Percentiles rank a stretch among this genome's conserved stretches.
Conservation (phyloP, 352 stramenopile genomes). For the Phytophthora constricta region DNA sequence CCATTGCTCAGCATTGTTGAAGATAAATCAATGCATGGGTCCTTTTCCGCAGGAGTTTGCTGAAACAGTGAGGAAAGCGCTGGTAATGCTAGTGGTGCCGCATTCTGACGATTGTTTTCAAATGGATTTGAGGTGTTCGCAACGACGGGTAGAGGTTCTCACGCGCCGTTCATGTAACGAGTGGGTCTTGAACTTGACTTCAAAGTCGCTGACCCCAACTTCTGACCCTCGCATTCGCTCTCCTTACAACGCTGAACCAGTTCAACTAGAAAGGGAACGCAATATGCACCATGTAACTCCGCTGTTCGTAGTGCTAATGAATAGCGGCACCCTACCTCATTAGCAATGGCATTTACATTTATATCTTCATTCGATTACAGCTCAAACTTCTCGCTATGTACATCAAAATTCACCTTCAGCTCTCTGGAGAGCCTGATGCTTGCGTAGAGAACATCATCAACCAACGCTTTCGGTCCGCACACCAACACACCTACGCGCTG, state of each 20-base stretch:
- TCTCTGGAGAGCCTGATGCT: slow-evolving; percentile 30
- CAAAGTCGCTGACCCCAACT: not conserved
- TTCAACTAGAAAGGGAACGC: too few relatives aligned
- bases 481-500: slow-evolving; percentile 52
- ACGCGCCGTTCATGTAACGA: too few relatives aligned
- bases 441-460: slow-evolving; percentile 34
- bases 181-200: not conserved
- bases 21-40: not conserved
- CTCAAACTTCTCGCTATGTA: slow-evolving; percentile 46
- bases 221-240: not conserved
- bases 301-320: too few relatives aligned
- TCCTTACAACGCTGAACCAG: not conserved
- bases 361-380: slow-evolving; percentile 27
- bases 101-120: not conserved
- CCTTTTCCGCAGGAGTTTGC: too few relatives aligned
- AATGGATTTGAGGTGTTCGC: not conserved
- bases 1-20: not conserved
- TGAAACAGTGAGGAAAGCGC: not conserved
- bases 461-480: slow-evolving; percentile 42
- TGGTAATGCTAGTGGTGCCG: not conserved
- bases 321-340: not conserved
- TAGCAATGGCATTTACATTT: not conserved
- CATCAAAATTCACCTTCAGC: slow-evolving; percentile 50
- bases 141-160: too few relatives aligned
- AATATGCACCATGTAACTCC: too few relatives aligned